Conservation (phyloP, 306 rosid genomes). For the Crataegus laevigata region DNA sequence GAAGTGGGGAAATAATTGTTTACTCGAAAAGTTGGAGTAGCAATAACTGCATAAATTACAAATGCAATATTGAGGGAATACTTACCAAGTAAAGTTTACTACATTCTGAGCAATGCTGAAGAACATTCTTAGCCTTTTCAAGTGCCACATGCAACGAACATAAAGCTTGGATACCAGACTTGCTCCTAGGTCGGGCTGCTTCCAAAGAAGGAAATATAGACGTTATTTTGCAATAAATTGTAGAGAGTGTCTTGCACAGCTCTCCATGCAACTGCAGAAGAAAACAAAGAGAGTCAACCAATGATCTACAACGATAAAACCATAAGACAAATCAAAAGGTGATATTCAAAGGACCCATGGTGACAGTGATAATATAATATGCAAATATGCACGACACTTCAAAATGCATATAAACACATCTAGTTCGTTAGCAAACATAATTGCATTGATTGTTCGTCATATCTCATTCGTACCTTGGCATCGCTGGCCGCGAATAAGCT, state of each 20-base stretch:
- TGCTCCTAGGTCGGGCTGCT: slow-evolving; percentile 96
- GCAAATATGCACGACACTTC: not conserved
- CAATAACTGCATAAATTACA: not conserved
- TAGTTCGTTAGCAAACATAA: not conserved
- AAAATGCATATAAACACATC: not conserved
- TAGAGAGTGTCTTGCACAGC: slow-evolving; percentile 84
- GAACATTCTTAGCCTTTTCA: slow-evolving; percentile 84
- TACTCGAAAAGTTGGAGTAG: not conserved
- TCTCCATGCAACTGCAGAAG: slow-evolving; percentile 76
- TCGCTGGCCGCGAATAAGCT: slow-evolving; percentile 67
- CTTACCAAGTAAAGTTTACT: slow-evolving; percentile 95
- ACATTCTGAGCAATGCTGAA: slow-evolving; percentile 82
- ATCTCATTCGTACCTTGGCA: slow-evolving; percentile 60
- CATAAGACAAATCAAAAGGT: not conserved
- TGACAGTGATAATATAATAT: not conserved
- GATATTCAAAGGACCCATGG: not conserved
- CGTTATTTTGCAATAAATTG: slow-evolving; percentile 66
- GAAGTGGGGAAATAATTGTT: not conserved
- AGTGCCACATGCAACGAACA: slow-evolving; percentile 90
- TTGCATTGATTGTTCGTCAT: not conserved
- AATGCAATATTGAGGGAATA: slow-evolving; percentile 6
- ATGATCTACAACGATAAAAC: not conserved
- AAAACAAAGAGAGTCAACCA: slow-evolving; percentile 12
- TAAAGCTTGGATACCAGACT: slow-evolving; percentile 87
- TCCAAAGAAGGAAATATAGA: slow-evolving; percentile 85